Evolutionary conservation across 176 grass and related monocot species (phyloP).

Genomic region (Carex parvula): DNA sequence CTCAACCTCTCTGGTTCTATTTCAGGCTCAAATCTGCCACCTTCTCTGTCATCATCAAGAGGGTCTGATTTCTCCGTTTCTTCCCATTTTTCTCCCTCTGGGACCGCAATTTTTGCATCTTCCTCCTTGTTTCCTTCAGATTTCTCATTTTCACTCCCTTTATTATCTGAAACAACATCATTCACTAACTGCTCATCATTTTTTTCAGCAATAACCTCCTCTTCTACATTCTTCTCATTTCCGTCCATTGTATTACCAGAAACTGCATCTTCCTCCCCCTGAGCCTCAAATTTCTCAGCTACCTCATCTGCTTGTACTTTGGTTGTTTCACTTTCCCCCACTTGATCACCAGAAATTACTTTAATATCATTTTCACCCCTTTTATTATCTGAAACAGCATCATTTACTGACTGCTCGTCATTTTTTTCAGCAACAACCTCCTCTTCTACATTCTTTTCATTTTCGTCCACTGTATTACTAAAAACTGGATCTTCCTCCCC

Average conservation of each 20-base stretch:
- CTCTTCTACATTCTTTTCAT: slow-evolving; percentile 1
- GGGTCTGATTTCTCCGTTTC: neutral
- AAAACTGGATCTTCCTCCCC: neutral
- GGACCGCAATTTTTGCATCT: neutral
- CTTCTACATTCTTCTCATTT: neutral
- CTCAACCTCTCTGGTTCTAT: neutral
- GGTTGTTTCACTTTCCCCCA: neutral
- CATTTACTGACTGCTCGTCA: slow-evolving; percentile 3
- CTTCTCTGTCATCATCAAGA: neutral
- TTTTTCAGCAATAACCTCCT: neutral
- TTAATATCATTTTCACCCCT: neutral
- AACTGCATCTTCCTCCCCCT: neutral
- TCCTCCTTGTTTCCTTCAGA: neutral
- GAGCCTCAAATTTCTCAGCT: slow-evolving; percentile 6
- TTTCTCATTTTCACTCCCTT: neutral
- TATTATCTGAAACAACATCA: slow-evolving; percentile 7
- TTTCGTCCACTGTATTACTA: neutral
- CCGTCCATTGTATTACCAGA: neutral
- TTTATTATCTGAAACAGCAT: neutral
- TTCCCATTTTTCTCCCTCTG: neutral
- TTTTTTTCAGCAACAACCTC: neutral
- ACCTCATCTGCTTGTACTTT: slow-evolving; percentile 3
- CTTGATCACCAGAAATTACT: slow-evolving; percentile 11
- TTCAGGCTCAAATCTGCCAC: neutral
- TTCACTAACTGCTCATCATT: neutral